Conservation (phyloP, 2,329 filamentous ascomycete species). For the Penicillium sumatraense region DNA sequence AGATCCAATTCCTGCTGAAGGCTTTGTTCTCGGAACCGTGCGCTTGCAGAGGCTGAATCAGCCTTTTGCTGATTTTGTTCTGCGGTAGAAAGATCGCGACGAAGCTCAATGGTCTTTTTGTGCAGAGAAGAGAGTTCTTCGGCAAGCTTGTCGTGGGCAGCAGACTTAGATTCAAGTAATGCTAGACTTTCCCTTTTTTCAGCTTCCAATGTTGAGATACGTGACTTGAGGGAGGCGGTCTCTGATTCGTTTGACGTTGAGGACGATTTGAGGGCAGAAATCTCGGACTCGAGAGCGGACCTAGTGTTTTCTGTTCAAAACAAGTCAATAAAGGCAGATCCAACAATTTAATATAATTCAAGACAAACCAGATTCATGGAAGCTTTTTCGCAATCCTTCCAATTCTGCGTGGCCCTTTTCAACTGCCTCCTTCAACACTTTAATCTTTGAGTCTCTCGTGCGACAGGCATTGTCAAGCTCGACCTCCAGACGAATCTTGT, state of each 20-base stretch:
- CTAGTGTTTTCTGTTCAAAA: slow-evolving; percentile 70
- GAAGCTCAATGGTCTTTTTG: slow-evolving; percentile 81
- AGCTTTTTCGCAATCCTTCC: slow-evolving; percentile 77
- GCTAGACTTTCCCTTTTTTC: slow-evolving; percentile 90
- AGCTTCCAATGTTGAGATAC: slow-evolving; percentile 83
- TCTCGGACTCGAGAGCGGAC: slow-evolving; percentile 77
- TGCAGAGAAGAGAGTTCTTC: slow-evolving; percentile 88
- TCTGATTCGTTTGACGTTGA: slow-evolving; percentile 69
- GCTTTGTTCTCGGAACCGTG: slow-evolving; percentile 88
- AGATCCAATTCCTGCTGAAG: slow-evolving; percentile 89
- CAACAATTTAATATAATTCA: neutral
- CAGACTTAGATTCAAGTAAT: slow-evolving; percentile 86
- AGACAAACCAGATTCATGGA: slow-evolving; percentile 75
- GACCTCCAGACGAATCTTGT: slow-evolving; percentile 87
- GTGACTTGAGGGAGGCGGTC: slow-evolving; percentile 75
- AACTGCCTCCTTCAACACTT: slow-evolving; percentile 77
- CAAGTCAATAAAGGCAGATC: slow-evolving; percentile 9
- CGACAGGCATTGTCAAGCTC: slow-evolving; percentile 91
- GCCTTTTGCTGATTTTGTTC: slow-evolving; percentile 84
- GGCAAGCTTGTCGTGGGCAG: slow-evolving; percentile 81
- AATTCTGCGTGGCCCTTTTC: slow-evolving; percentile 85
- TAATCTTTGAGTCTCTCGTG: slow-evolving; percentile 79
- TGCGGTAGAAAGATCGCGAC: slow-evolving; percentile 77
- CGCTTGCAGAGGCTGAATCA: slow-evolving; percentile 76
- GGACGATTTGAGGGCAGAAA: slow-evolving; percentile 76